Base-by-base conservation (phyloP, 225 moss, liverwort and hornwort species). In the Straminergon stramineum region DNA sequence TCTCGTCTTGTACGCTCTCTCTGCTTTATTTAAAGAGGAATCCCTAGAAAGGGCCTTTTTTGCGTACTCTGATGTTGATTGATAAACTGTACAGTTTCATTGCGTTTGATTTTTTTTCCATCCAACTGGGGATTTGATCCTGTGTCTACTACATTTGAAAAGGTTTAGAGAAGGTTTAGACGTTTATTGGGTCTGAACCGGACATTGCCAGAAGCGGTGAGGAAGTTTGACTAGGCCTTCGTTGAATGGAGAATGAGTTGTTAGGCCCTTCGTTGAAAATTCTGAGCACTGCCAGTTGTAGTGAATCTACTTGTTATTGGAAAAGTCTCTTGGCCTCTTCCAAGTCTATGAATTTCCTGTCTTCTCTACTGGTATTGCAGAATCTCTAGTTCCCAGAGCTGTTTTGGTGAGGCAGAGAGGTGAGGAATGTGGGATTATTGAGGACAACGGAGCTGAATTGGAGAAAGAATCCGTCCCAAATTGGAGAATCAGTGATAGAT, bases 1-100 rank as follows among this genome's bases (percentile, higher is more conserved):
- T 87, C 87, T 81, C 35, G 81, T 84, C 87, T 81, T 89, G 90
- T 80, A 89, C 62, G 80, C 74, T 89, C 84, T 88, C 88, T 75
- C 83, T 79, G 88, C 88, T 74, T 73, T 87, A 89, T 89, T 89
- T 86, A 73, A 89, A 84, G 90, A 91, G 82, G 79, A 77, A 65
- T 82, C 83, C 82, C 89, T 68, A 51, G 68, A 74, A n/a, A 61
- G 52, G 22, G 65, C 37, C 56, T 27, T 84, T 76, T 89, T 62
- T 81, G 70, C 45, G 20, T 81, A 7, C 56, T 66, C n/a, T 58
- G 84, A 82, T 89, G 82, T 65, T n/a, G 23, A 45, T 74, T 74
- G 61, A 76, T 43, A 76, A 18, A 67, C 27, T 41, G 17, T 52
- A 32, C 66, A 30, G 73, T 56, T 75, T 37, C 57, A 24, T 26